Evolutionary conservation across 495 filamentous ascomycete genomes (phyloP).

Genomic region (Pyrenula massariospora): DNA sequence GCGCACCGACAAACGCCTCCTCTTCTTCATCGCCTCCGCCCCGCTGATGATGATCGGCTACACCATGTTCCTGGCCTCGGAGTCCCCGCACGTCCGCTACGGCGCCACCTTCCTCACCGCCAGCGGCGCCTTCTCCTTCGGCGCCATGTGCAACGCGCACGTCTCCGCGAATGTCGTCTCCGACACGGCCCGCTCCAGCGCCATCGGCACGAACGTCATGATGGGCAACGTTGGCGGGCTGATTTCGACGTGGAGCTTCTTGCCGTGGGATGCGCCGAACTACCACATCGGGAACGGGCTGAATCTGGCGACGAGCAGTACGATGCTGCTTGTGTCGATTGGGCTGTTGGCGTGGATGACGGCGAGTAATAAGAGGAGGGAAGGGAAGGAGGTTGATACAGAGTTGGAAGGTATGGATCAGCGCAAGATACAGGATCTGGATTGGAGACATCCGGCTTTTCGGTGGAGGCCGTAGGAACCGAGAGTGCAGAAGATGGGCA

Average conservation of each 20-base stretch:
- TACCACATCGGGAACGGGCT: constrained; percentile 66
- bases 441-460: constrained; percentile 66
- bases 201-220: constrained; percentile 59
- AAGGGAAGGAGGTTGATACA: constrained; percentile 35
- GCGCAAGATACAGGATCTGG: constrained; percentile 50
- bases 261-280: constrained; percentile 51
- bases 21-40: constrained; percentile 31
- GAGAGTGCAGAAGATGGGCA: no score
- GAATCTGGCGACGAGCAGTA: constrained; percentile 50
- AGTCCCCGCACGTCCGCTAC: constrained; percentile 42
- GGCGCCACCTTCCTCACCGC: constrained; percentile 63
- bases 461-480: constrained; percentile 49
- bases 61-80: constrained; percentile 56
- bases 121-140: constrained; percentile 41
- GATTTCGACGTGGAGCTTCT: constrained; percentile 59
- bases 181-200: constrained; percentile 53
- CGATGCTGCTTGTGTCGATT: constrained; percentile 36
- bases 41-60: constrained; percentile 57
- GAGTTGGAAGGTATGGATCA: constrained; percentile 43
- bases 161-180: constrained; percentile 58
- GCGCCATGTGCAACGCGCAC: constrained; percentile 53
- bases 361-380: constrained; percentile 49
- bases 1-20: constrained; percentile 37
- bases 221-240: constrained; percentile 61
- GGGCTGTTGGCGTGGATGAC: constrained; percentile 46